Evolutionary conservation across 2,329 filamentous ascomycete species (phyloP), one percentile per base, ranked within the genome.

Genomic region (Fusarium circinatum): DNA sequence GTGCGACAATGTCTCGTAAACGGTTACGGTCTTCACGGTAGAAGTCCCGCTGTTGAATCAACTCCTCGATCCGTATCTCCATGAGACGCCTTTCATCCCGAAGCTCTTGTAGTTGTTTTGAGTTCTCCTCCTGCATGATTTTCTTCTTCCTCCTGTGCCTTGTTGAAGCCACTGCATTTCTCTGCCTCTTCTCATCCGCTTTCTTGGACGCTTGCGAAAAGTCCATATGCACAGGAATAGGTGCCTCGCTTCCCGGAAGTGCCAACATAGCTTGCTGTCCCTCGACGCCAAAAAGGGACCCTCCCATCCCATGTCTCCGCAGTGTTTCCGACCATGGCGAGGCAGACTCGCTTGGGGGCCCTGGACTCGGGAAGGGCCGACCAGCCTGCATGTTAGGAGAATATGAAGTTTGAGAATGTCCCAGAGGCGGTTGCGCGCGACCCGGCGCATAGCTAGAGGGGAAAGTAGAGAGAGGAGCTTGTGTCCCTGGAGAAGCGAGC

Each of bases 101-200:
- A 61, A 96, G 85, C 74, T 91, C 89, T 57, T 92, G 87, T 71
- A 96, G 91, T 56, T 89, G 91, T 62, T 88, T 87, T 22, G 89
- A 89, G 65, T 92, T 92, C 80, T 94, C 92, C 76, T 89, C 89
- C 80, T 96, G 93, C 80, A 93, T 92, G 78, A 95, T 93, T 83
- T 97, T 97, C 79, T 94, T 91, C 68, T 95, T 89, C 78, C 91
- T 90, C 62, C 94, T 89, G 74, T 97, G 96, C 67, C 94, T 89
- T 54, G 94, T 94, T 64, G 94, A 97, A 11, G 94, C 94, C 54
- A 93, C 93, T 45, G 94, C 94, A 78, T 97, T 97, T 58, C 94
- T 89, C 80, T 93, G 92, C 63, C 94, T 88, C 83, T 96, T 97
- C 81, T 97, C 94, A 78, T 96, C 93, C 44, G 94, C 93, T 76